Conservation (phyloP, 1,139 yeast species). For the Hyphopichia burtonii region DNA sequence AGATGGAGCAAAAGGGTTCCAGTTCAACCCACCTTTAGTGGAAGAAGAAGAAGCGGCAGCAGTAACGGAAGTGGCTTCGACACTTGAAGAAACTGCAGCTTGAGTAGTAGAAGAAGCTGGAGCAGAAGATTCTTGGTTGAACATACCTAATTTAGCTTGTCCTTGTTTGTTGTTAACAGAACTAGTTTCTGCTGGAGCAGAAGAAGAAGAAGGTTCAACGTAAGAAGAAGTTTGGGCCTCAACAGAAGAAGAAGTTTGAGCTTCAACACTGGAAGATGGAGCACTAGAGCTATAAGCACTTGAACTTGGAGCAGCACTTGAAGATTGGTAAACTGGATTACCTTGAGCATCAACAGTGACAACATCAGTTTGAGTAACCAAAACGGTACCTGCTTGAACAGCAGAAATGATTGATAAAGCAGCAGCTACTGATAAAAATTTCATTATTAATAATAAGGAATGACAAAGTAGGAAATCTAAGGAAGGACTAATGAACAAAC, state of each 20-base stretch:
- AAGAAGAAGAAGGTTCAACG: slow-evolving; percentile 4
- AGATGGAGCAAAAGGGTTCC: background rate
- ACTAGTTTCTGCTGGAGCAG: slow-evolving; percentile 1
- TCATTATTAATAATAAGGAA: slow-evolving; percentile 10
- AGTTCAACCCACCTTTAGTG: slow-evolving; percentile 9
- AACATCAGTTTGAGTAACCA: slow-evolving; percentile 17
- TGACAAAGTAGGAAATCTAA: background rate
- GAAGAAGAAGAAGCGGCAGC: slow-evolving; percentile 8
- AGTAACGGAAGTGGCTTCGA: slow-evolving; percentile 4
- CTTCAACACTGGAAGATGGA: slow-evolving; percentile 8
- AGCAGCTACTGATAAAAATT: slow-evolving; percentile 15
- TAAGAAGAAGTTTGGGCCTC: slow-evolving; percentile 7
- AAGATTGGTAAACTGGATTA: slow-evolving; percentile 4
- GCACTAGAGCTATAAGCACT: slow-evolving; percentile 1
- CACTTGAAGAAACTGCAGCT: too few relatives aligned
- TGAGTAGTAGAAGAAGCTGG: slow-evolving; percentile 6
- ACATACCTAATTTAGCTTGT: slow-evolving; percentile 1
- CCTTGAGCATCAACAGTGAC: slow-evolving; percentile 16
- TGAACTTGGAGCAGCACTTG: slow-evolving; percentile 5
- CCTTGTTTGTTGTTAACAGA: background rate
- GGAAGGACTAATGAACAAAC: background rate
- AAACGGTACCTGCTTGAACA: slow-evolving; percentile 13
- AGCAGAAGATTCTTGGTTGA: slow-evolving; percentile 4
- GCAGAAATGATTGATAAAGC: slow-evolving; percentile 13
- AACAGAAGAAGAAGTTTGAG: slow-evolving; percentile 5